A percentile compares a stretch with the other conserved stretches of the same genome.
Conservation (phyloP, 192 early-diverging fungal genomes). For the Entophlyctis luteolus region DNA sequence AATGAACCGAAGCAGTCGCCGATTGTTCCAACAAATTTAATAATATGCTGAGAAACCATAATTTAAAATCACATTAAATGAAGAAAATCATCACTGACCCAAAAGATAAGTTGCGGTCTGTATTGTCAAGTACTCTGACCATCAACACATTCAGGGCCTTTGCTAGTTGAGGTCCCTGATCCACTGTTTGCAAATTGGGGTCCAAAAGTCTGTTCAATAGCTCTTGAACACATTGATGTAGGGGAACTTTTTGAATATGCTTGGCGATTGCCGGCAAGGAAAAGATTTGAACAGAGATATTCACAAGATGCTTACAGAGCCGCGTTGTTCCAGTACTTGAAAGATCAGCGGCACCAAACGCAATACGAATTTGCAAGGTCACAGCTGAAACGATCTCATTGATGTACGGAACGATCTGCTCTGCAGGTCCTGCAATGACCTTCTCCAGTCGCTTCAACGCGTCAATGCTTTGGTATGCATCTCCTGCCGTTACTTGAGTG, state of each 20-base stretch:
- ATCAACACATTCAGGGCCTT: slow-evolving; percentile 82
- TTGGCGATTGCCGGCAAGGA: slow-evolving; percentile 61
- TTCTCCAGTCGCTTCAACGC: slow-evolving; percentile 74
- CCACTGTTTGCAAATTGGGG: slow-evolving; percentile 59
- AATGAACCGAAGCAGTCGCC: slow-evolving; percentile 43
- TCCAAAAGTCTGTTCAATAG: slow-evolving; percentile 78
- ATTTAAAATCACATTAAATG: neutral
- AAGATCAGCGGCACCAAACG: slow-evolving; percentile 59
- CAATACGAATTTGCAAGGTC: slow-evolving; percentile 69
- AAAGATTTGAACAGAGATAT: slow-evolving; percentile 75
- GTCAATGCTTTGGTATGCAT: slow-evolving; percentile 63
- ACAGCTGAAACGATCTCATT: slow-evolving; percentile 68
- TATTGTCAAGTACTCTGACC: slow-evolving; percentile 86
- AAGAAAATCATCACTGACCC: slow-evolving; percentile 41
- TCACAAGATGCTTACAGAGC: slow-evolving; percentile 77
- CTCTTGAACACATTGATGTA: slow-evolving; percentile 72
- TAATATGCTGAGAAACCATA: slow-evolving; percentile 54
- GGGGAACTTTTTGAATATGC: slow-evolving; percentile 56
- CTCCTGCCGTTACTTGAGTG: slow-evolving; percentile 63
- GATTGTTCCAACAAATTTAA: slow-evolving; percentile 64
- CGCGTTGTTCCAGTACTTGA: slow-evolving; percentile 49
- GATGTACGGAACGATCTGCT: slow-evolving; percentile 55
- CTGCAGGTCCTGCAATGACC: slow-evolving; percentile 48
- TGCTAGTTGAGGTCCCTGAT: slow-evolving; percentile 56
- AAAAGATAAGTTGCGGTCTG: slow-evolving; percentile 71